Evolutionary conservation across 441 rosid genomes (phyloP).

Genomic region (Erysimum cheiri): DNA sequence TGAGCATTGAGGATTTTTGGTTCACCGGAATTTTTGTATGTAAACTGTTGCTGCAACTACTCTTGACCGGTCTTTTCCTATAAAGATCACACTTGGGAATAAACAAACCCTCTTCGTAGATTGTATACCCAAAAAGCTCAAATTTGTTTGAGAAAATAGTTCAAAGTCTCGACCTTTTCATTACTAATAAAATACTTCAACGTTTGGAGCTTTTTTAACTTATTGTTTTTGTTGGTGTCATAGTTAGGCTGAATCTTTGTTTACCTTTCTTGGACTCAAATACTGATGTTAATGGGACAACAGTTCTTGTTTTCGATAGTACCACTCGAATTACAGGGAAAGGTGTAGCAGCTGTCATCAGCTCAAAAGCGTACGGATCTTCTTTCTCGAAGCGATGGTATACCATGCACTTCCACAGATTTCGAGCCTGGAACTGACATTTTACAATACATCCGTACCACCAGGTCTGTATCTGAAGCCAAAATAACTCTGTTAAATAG

Average conservation of each 20-base stretch:
- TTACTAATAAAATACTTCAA: too few relatives aligned
- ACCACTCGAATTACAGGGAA: background rate
- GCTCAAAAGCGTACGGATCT: background rate
- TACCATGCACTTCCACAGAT: background rate
- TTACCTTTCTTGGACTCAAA: background rate
- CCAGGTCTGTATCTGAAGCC: constrained; percentile 18
- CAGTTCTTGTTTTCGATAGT: constrained; percentile 19
- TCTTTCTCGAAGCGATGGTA: background rate
- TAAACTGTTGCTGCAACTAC: constrained; percentile 66
- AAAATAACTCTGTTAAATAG: background rate
- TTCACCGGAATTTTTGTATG: background rate
- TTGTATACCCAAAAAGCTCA: background rate
- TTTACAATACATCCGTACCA: constrained; percentile 37
- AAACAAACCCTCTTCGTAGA: constrained; percentile 15
- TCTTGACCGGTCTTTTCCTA: constrained; percentile 58
- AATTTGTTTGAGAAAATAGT: background rate
- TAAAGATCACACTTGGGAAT: constrained; percentile 47
- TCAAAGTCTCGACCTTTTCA: background rate
- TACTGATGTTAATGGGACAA: constrained; percentile 35
- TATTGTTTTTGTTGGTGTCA: too few relatives aligned
- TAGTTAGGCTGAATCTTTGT: constrained; percentile 9
- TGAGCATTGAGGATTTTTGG: constrained; percentile 26
- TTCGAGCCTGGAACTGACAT: constrained; percentile 38
- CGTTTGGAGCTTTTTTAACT: too few relatives aligned
- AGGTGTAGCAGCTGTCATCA: constrained; percentile 27